Base-by-base conservation (phyloP, 257 asterid species). In the Nicotiana otophora region DNA sequence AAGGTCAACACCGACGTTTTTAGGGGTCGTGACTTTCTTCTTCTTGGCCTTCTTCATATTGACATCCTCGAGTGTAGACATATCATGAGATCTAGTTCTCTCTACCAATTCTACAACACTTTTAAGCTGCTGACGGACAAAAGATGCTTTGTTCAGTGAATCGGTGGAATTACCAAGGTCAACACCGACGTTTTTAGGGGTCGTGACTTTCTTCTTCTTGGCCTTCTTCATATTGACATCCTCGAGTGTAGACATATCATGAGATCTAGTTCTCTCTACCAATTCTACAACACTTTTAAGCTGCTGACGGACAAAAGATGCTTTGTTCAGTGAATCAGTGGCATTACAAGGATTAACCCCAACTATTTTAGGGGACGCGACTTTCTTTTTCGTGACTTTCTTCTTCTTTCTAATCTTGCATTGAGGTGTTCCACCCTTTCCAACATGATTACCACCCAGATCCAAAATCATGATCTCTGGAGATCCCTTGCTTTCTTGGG, bases 361-460 rank as follows among this genome's bases (percentile, higher is more conserved):
- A 78, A 46, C 83, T 79, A 28, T 51, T 48, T 46, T 78, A 81
- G 83, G 77, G 53, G 33, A 78, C 57, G 31, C 42, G 76, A 81
- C 86, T 83, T 58, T 86, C 86, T 82, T 89, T 36, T 72, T 72
- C 26, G 34, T 14, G 39, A 46, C 61, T 72, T 23, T 26, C 85
- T 78, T 87, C 87, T 88, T 86, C 84, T 51, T 75, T 75, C 81
- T 87, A 84, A 81, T 36, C 78, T 82, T 81, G 80, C 78, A 72
- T 30, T 57, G n/a, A 80, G 67, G 82, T 74, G 84, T 63, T 82
- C 74, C 84, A 80, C 69, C 83, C 33, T 87, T 84, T 14, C 28
- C 82, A 68, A 23, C 79, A 51, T 20, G 51, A 77, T 85, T 65
- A 46, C 68, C 81, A 78, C 75, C 83, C 80, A 68, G 81, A 84